Evolutionary conservation across 2,329 filamentous ascomycete species (phyloP).

Genomic region (Penicillium occitanis): DNA sequence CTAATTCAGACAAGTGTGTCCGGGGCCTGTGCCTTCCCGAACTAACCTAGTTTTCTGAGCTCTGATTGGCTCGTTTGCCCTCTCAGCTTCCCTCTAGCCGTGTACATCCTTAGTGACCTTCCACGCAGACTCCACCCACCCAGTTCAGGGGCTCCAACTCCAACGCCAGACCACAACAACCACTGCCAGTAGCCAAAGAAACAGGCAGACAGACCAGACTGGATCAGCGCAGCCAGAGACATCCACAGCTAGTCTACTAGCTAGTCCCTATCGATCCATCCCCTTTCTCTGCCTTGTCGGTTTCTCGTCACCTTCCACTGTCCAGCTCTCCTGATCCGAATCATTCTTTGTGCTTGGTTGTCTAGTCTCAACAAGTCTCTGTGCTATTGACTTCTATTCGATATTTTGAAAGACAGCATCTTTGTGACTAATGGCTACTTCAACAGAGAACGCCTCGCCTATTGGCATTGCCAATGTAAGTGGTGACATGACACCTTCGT

Average conservation of each 20-base stretch:
- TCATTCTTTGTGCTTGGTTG: slow-evolving; percentile 11
- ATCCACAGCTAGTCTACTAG: slow-evolving; percentile 12
- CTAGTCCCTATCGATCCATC: slow-evolving; percentile 11
- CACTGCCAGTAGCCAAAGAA: background rate
- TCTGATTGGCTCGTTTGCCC: slow-evolving; percentile 16
- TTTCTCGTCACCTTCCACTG: slow-evolving; percentile 1
- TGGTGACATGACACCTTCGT: slow-evolving; percentile 27
- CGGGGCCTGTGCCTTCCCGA: slow-evolving; percentile 29
- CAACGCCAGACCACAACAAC: background rate
- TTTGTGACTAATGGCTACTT: slow-evolving; percentile 51
- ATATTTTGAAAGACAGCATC: background rate
- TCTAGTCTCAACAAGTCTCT: slow-evolving; percentile 1
- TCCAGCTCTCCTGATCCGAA: slow-evolving; percentile 1
- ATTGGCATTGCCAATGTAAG: slow-evolving; percentile 74
- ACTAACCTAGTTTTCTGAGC: slow-evolving; percentile 22
- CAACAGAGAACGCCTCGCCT: slow-evolving; percentile 60
- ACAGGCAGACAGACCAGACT: background rate
- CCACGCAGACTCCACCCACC: background rate
- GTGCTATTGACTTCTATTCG: background rate
- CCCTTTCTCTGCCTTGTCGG: slow-evolving; percentile 1
- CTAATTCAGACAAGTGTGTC: slow-evolving; percentile 31
- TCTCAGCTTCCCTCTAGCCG: slow-evolving; percentile 22
- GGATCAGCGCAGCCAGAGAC: slow-evolving; percentile 4
- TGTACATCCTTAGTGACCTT: background rate
- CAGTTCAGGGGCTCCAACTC: slow-evolving; percentile 12